These are phyloP conservation scores for Aspergillus sp. DNA, from an alignment of 2,329 filamentous ascomycete genomes.

Conservation along the genomic window DNA sequence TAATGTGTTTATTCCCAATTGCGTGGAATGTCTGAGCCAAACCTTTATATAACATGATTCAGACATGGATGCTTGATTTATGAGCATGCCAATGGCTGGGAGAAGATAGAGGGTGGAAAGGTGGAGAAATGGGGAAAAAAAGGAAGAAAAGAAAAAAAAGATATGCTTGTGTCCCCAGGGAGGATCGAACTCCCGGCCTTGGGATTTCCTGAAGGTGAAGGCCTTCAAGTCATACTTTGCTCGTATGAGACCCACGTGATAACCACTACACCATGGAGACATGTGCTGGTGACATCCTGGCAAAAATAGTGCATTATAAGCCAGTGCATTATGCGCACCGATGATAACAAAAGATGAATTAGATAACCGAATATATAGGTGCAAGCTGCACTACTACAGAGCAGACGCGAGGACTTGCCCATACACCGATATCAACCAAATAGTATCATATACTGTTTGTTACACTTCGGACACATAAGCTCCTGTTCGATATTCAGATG, in stretches of 20 bases:
- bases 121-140: no score
- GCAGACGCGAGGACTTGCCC: no score
- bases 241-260: slow-evolving; percentile 1
- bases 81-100: no score
- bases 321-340: no score
- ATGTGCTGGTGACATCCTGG: background rate
- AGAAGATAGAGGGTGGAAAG: background rate
- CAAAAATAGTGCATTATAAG: background rate
- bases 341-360: no score
- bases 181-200: slow-evolving; percentile 3
- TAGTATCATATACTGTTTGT: background rate
- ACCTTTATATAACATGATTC: no score
- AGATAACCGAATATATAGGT: no score
- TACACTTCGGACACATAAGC: background rate
- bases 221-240: background rate
- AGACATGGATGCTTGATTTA: no score
- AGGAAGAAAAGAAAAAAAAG: background rate
- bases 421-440: no score
- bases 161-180: background rate
- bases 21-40: no score
- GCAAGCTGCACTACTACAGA: no score
- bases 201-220: background rate
- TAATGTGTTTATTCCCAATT: no score
- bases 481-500: background rate
- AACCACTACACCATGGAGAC: slow-evolving; percentile 5